phyloP scores from a whole-genome alignment of 495 filamentous ascomycete species.

The Immersiella caudata region DNA sequence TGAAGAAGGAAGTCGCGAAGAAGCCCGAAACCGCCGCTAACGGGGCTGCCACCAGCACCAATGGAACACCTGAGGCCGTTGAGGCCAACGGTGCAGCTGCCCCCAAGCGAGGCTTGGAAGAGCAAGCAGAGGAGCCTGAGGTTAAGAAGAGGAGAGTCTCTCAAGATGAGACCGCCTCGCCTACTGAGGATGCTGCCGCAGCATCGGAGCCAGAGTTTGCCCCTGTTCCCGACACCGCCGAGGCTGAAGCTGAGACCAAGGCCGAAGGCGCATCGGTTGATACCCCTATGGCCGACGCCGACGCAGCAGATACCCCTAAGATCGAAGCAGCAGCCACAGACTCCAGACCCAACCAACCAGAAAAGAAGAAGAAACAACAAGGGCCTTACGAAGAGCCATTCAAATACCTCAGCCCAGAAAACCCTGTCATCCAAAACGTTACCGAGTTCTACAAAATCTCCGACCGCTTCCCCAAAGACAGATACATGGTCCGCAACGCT shows the following conservation, averaged over 20 bases:
- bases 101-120: constrained; percentile 34
- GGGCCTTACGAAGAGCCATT: constrained; percentile 81
- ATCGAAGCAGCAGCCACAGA: background rate
- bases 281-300: constrained; percentile 12
- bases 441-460: constrained; percentile 81
- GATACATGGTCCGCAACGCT: constrained; percentile 95
- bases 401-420: constrained; percentile 75
- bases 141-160: constrained; percentile 43
- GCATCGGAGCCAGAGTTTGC: constrained; percentile 32
- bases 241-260: constrained; percentile 26
- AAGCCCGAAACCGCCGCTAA: constrained; percentile 68
- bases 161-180: constrained; percentile 33
- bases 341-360: constrained; percentile 24
- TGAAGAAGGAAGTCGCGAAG: constrained; percentile 50
- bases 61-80: constrained; percentile 34
- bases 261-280: constrained; percentile 19
- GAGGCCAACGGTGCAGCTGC: constrained; percentile 43
- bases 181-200: constrained; percentile 31
- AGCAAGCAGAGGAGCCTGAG: constrained; percentile 36
- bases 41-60: constrained; percentile 48
- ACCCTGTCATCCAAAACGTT: constrained; percentile 74
- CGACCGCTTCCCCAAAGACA: constrained; percentile 78
- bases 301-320: constrained; percentile 5
- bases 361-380: constrained; percentile 44
- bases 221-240: constrained; percentile 29